Evolutionary conservation across 2,329 filamentous ascomycete genomes (phyloP).

Genomic region (Chaetomium sp.): DNA sequence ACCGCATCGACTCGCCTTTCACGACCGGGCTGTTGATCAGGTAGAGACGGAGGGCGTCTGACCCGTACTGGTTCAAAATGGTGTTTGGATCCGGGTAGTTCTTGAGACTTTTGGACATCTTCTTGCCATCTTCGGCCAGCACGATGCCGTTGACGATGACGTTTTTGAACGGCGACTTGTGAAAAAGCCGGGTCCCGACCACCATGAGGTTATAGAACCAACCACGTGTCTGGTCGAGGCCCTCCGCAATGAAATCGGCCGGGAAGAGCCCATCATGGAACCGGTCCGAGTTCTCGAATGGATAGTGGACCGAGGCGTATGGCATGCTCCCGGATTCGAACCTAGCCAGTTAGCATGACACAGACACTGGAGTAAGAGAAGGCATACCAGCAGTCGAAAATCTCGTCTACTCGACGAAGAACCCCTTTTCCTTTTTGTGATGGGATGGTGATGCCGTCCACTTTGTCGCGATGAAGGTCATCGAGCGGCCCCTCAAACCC

Average conservation of each 20-base stretch:
- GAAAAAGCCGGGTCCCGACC: slow-evolving; percentile 80
- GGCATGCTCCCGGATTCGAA: slow-evolving; percentile 92
- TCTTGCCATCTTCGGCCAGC: slow-evolving; percentile 89
- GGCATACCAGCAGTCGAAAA: slow-evolving; percentile 89
- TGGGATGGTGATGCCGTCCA: slow-evolving; percentile 94
- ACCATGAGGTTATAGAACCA: slow-evolving; percentile 98
- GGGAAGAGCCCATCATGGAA: slow-evolving; percentile 71
- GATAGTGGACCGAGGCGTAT: slow-evolving; percentile 67
- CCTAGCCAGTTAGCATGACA: background rate
- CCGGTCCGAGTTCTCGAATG: slow-evolving; percentile 57
- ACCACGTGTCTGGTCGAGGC: slow-evolving; percentile 79
- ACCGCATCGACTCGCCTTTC: slow-evolving; percentile 79
- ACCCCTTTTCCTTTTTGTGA: slow-evolving; percentile 74
- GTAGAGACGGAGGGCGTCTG: slow-evolving; percentile 84
- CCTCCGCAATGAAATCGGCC: slow-evolving; percentile 90
- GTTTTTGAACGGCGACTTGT: slow-evolving; percentile 81
- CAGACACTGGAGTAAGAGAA: background rate
- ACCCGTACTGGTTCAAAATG: slow-evolving; percentile 82
- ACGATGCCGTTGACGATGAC: slow-evolving; percentile 93
- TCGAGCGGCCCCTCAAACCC: slow-evolving; percentile 77
- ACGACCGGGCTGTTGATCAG: slow-evolving; percentile 96
- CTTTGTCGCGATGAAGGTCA: slow-evolving; percentile 86
- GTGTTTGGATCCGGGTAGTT: slow-evolving; percentile 86
- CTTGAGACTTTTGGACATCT: slow-evolving; percentile 96
- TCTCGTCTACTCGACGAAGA: slow-evolving; percentile 75